Evolutionary conservation across 148 eudicot genomes (phyloP).

Genomic region (Spergularia marina): DNA sequence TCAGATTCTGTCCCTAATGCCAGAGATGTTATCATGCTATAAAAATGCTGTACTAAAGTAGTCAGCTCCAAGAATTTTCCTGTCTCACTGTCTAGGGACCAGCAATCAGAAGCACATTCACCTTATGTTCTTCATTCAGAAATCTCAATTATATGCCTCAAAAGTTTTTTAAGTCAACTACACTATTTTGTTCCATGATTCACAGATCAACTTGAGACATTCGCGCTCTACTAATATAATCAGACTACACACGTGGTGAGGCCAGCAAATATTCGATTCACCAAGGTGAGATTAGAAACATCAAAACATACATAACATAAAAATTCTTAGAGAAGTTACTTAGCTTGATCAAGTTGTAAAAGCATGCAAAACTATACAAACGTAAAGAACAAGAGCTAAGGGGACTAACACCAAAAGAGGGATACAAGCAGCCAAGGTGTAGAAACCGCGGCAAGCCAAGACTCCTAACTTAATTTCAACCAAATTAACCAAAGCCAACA

Average conservation of each 20-base stretch:
- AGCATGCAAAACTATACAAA: conserved; percentile 32
- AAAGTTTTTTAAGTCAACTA: not conserved
- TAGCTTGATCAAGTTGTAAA: conserved; percentile 20
- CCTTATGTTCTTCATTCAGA: conserved; percentile 10
- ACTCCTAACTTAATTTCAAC: conserved; percentile 31
- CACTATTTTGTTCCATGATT: not conserved
- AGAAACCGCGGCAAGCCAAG: conserved; percentile 22
- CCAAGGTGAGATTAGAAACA: not conserved
- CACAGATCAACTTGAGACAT: not conserved
- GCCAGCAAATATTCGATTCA: not conserved
- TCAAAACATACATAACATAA: too few species aligned
- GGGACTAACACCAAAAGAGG: conserved; percentile 34
- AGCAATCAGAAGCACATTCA: conserved; percentile 2
- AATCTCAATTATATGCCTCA: conserved; percentile 2
- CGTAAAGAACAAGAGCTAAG: conserved; percentile 25
- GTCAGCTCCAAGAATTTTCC: conserved; percentile 6
- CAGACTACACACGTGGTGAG: not conserved
- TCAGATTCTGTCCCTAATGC: not conserved
- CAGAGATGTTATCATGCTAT: too few species aligned
- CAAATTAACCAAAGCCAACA: conserved; percentile 32
- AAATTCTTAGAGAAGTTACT: too few species aligned
- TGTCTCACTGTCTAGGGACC: conserved; percentile 18
- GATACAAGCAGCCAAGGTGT: conserved; percentile 28
- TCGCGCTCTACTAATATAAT: not conserved
- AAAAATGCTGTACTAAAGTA: not conserved